These are phyloP conservation scores for Mychonastes homosphaera DNA, from an alignment of 139 green algal species.

Conservation along the genomic window DNA sequence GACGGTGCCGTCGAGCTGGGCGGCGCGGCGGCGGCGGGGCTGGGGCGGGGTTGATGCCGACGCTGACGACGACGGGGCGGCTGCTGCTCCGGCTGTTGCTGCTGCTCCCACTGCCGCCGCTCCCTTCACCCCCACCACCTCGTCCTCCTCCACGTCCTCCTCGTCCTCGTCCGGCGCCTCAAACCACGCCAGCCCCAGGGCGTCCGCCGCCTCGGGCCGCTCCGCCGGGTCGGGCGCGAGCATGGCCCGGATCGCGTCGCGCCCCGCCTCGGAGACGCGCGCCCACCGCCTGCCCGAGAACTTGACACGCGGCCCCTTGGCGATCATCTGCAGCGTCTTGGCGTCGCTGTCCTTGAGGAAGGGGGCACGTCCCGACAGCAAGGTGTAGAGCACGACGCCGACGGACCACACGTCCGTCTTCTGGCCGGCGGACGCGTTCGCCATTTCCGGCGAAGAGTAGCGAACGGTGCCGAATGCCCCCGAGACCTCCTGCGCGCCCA, in stretches of 20 bases:
- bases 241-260: slow-evolving; percentile 37
- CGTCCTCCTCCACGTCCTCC: slow-evolving; percentile 17
- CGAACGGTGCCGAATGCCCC: slow-evolving; percentile 47
- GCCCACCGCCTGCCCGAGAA: slow-evolving; percentile 30
- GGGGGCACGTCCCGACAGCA: slow-evolving; percentile 21
- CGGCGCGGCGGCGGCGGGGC: slow-evolving; percentile 18
- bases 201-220: slow-evolving; percentile 21
- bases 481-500: slow-evolving; percentile 14
- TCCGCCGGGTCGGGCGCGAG: slow-evolving; percentile 21
- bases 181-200: slow-evolving; percentile 17
- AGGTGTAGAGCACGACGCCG: slow-evolving; percentile 34
- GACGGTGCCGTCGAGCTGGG: slow-evolving; percentile 22
- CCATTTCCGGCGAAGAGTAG: slow-evolving; percentile 55
- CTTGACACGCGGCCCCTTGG: slow-evolving; percentile 29
- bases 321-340: slow-evolving; percentile 36
- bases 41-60: no score
- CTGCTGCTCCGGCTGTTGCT: no score
- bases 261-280: slow-evolving; percentile 21
- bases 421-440: slow-evolving; percentile 38
- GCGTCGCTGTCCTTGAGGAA: slow-evolving; percentile 30
- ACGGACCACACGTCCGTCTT: slow-evolving; percentile 49
- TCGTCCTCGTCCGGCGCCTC: slow-evolving; percentile 5
- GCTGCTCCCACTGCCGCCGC: no score
- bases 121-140: no score
- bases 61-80: no score